A percentile compares a stretch with the other conserved stretches of the same genome.
These are phyloP conservation scores for Bipolaris victoriae DNA, from an alignment of 2,329 filamentous ascomycete species.

Conservation along the genomic window DNA sequence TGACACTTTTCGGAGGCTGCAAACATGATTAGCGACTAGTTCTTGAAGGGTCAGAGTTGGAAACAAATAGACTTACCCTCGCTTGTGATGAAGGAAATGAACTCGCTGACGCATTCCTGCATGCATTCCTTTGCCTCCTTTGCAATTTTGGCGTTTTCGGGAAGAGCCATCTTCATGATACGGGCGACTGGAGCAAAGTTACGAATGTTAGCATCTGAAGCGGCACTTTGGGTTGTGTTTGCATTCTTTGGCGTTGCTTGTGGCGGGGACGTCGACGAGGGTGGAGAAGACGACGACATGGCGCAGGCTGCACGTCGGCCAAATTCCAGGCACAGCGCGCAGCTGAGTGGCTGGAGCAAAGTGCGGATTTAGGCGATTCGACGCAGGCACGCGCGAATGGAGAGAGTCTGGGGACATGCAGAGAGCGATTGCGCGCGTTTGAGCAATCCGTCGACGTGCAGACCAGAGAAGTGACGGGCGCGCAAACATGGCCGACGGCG, in stretches of 20 bases:
- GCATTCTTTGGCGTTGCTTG: conserved; percentile 34
- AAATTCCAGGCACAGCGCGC: conserved; percentile 40
- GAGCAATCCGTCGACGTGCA: conserved; percentile 50
- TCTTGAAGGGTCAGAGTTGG: neutral
- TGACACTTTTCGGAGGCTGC: conserved; percentile 98
- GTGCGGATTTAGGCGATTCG: conserved; percentile 48
- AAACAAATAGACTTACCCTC: conserved; percentile 71
- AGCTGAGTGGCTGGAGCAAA: conserved; percentile 29
- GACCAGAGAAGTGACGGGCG: conserved; percentile 31
- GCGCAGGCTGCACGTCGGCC: conserved; percentile 49
- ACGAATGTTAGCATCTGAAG: conserved; percentile 87
- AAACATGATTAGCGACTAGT: conserved; percentile 7
- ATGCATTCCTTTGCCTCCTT: conserved; percentile 99
- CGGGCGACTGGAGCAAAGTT: conserved; percentile 96
- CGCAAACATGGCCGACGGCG: conserved; percentile 47
- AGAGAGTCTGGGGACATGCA: conserved; percentile 52
- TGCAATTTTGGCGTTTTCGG: conserved; percentile 98
- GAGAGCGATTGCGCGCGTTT: conserved; percentile 54
- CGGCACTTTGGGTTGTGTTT: conserved; percentile 39
- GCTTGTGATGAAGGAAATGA: conserved; percentile 99
- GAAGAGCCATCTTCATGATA: conserved; percentile 98
- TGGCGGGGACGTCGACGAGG: conserved; percentile 46
- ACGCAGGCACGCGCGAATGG: conserved; percentile 55
- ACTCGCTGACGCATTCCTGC: conserved; percentile 99
- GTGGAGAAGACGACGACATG: conserved; percentile 55